Percentiles rank a stretch among this genome's conserved stretches.
These are phyloP conservation scores for Plasmodium cynomolgi DNA, from an alignment of 169 alveolate species.

Conservation along the genomic window DNA sequence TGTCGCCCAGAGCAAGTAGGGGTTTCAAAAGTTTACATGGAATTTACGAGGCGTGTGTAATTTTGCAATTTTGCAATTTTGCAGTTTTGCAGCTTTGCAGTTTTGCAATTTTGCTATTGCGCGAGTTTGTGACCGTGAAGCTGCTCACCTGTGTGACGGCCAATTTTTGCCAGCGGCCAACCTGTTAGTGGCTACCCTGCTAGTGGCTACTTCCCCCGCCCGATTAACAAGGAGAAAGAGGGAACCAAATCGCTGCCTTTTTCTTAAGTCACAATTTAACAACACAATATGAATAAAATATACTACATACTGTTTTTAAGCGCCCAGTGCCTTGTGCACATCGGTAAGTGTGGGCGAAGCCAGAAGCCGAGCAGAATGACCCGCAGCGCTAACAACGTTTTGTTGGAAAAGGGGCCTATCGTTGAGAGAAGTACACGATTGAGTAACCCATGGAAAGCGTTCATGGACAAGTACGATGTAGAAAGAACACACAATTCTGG, in stretches of 20 bases:
- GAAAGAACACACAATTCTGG: constrained; percentile 83
- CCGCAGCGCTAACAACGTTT: not conserved
- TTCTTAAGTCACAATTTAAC: constrained; percentile 10
- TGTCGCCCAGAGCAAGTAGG: not conserved
- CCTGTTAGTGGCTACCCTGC: not conserved
- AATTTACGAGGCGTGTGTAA: not conserved
- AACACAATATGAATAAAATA: constrained; percentile 40
- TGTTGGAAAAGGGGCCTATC: not conserved
- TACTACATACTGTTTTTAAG: constrained; percentile 36
- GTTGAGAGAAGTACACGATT: constrained; percentile 33
- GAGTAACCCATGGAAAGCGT: constrained; percentile 78
- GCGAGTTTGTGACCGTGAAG: not conserved
- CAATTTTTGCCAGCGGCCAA: not conserved
- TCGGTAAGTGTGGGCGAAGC: not conserved
- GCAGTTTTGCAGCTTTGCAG: not conserved
- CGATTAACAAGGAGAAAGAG: not conserved
- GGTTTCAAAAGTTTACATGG: not conserved
- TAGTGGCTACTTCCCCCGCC: not conserved
- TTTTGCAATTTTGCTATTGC: not conserved
- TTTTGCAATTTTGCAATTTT: not conserved
- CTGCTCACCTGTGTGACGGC: not conserved
- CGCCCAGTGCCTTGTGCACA: constrained; percentile 16
- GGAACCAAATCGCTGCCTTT: not conserved
- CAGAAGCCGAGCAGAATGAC: not conserved
- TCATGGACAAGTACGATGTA: constrained; percentile 82